phyloP scores from a whole-genome alignment of 805 yeast genomes.

The Candida sakaeoensis region DNA sequence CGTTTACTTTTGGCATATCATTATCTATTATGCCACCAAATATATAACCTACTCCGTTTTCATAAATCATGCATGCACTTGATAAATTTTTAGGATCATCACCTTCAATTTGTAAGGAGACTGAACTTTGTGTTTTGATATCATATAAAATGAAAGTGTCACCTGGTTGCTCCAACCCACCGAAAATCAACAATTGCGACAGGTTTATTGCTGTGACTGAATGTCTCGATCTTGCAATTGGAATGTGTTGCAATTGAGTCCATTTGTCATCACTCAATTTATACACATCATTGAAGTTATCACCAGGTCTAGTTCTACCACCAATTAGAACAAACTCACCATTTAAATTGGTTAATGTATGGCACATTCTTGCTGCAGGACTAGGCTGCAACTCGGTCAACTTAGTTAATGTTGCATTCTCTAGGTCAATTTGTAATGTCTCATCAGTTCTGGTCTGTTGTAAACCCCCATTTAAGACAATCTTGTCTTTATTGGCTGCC shows the following conservation, averaged over 20 bases:
- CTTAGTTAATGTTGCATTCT: slow-evolving; percentile 35
- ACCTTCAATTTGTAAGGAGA: slow-evolving; percentile 13
- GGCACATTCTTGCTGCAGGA: slow-evolving; percentile 53
- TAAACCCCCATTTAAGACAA: slow-evolving; percentile 40
- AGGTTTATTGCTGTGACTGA: slow-evolving; percentile 26
- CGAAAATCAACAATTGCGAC: slow-evolving; percentile 42
- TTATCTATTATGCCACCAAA: slow-evolving; percentile 45
- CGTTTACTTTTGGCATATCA: slow-evolving; percentile 27
- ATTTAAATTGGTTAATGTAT: slow-evolving; percentile 40
- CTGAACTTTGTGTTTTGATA: slow-evolving; percentile 11
- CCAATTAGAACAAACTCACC: slow-evolving; percentile 47
- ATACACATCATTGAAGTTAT: slow-evolving; percentile 33
- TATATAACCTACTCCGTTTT: slow-evolving; percentile 34
- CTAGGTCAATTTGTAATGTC: slow-evolving; percentile 15
- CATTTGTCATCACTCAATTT: slow-evolving; percentile 28
- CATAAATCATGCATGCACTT: slow-evolving; percentile 36
- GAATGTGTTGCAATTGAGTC: slow-evolving; percentile 36
- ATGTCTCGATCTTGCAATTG: slow-evolving; percentile 52
- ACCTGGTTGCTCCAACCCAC: slow-evolving; percentile 36
- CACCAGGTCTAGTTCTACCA: slow-evolving; percentile 64
- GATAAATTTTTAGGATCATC: slow-evolving; percentile 19
- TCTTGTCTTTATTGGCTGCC: slow-evolving; percentile 13
- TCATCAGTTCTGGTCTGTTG: slow-evolving; percentile 25
- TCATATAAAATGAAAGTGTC: slow-evolving; percentile 21
- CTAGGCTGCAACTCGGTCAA: slow-evolving; percentile 10